Conservation (phyloP, 208 protist genomes). For the Naegleria gruberi region DNA sequence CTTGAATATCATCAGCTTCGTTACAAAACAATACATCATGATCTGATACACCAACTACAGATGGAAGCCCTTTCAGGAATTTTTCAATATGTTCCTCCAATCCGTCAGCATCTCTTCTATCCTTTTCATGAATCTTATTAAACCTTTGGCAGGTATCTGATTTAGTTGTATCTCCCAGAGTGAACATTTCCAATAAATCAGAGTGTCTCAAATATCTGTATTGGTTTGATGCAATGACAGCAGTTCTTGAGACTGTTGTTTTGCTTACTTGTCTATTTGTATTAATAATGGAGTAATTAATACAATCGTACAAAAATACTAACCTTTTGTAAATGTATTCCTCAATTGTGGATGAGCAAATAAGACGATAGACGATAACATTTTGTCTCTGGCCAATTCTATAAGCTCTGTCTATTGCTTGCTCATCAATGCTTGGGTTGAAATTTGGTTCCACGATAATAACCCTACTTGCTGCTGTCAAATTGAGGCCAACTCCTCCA, state of each 20-base stretch:
- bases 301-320: slow-evolving; percentile 80
- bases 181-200: not conserved
- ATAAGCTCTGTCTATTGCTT: slow-evolving; percentile 72
- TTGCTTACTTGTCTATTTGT: not conserved
- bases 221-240: not conserved
- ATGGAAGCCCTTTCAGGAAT: not conserved
- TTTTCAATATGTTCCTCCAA: not conserved
- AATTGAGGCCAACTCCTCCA: slow-evolving; percentile 92
- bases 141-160: not conserved
- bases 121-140: not conserved
- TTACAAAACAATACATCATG: not conserved
- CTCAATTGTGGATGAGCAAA: slow-evolving; percentile 89
- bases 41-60: not conserved
- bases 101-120: not conserved
- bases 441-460: slow-evolving; percentile 93
- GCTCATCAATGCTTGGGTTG: slow-evolving; percentile 91
- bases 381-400: slow-evolving; percentile 91
- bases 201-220: not conserved
- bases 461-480: slow-evolving; percentile 82
- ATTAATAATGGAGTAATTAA: too few species aligned
- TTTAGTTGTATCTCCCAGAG: not conserved
- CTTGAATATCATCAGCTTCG: not conserved
- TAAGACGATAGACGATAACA: slow-evolving; percentile 83
- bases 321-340: slow-evolving; percentile 97
- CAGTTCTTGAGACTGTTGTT: not conserved